Percentiles rank a stretch among this genome's conserved stretches.
phyloP scores from a whole-genome alignment of 257 asterid species.

The Solanum lycopersicoides region DNA sequence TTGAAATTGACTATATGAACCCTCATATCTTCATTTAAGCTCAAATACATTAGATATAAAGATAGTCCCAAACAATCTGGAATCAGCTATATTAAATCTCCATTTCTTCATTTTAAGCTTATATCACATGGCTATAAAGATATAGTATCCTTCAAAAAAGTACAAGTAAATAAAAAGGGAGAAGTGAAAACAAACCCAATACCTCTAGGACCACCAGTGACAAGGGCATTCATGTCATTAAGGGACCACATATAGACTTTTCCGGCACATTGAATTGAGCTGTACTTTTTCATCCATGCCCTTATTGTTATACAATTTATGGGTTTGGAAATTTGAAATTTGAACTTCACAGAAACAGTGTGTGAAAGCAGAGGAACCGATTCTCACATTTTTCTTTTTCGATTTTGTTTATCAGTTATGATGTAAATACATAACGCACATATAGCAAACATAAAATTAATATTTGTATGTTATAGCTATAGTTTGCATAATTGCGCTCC shows the following conservation, averaged over 20 bases:
- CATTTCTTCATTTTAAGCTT: too few species aligned
- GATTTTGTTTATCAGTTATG: background rate
- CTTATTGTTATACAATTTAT: background rate
- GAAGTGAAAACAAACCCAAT: slow-evolving; percentile 23
- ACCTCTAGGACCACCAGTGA: slow-evolving; percentile 57
- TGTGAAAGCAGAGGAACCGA: background rate
- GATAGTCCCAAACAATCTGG: too few species aligned
- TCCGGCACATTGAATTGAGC: background rate
- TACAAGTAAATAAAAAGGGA: background rate
- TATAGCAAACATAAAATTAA: too few species aligned
- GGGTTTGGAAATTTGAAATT: background rate
- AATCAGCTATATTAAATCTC: too few species aligned
- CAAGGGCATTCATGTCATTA: slow-evolving; percentile 47
- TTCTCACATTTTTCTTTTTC: background rate
- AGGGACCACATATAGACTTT: background rate
- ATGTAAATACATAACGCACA: too few species aligned
- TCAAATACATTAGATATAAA: too few species aligned
- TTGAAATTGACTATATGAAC: too few species aligned
- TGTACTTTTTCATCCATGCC: background rate
- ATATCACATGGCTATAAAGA: too few species aligned
- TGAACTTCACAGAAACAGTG: background rate
- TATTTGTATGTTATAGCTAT: too few species aligned
- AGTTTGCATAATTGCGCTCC: too few species aligned
- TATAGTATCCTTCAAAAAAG: too few species aligned
- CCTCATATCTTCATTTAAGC: too few species aligned